Evolutionary conservation across 2,329 filamentous ascomycete genomes (phyloP), one percentile per base, ranked within the genome.

Genomic region (Amphichorda felina): DNA sequence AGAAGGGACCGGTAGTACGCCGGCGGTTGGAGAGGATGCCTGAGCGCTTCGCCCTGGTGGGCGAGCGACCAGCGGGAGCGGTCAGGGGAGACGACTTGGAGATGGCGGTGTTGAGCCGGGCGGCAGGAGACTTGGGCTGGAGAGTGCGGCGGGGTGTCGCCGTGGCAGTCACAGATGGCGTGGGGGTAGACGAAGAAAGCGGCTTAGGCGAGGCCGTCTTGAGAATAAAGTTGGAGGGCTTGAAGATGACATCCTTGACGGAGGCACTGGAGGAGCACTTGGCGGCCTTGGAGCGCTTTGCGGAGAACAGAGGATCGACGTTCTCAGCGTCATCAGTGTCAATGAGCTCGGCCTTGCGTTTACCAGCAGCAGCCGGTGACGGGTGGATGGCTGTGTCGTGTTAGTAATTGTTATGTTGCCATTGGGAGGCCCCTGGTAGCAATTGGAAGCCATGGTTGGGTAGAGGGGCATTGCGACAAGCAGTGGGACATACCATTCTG

Each of bases 61-160:
- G 85, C 3, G 85, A 91, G 42, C 86, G 82, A 33, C 86, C 83
- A 45, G 82, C 83, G 28, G 82, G 80, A n/a, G 80, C 75, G 32
- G 75, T 66, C 14, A 74, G 60, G 10, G 76, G 70, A 11, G 71
- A 63, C 1, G 73, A 66, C 43, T 64, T 66, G 41, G 62, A 45
- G 40, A 60, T 51, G 38, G 46, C 50, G 7, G 60, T 59, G 53
- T 60, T 66, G 38, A 70, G 45, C 45, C 60, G 70, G 28, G 58
- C 44, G 35, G 60, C 53, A 13, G 70, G 71, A 4, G 72, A 73
- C 48, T 65, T 70, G 40, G 72, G 61, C 41, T 70, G 63, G 37
- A 75, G 57, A 16, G 68, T 54, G 9, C 61, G 57, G 32, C 61
- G 66, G 37, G 56, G 43, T 6, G 57, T 43, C n/a, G 53, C 42